Conservation (phyloP, 495 filamentous ascomycete species). For the Elasticomyces elasticus region DNA sequence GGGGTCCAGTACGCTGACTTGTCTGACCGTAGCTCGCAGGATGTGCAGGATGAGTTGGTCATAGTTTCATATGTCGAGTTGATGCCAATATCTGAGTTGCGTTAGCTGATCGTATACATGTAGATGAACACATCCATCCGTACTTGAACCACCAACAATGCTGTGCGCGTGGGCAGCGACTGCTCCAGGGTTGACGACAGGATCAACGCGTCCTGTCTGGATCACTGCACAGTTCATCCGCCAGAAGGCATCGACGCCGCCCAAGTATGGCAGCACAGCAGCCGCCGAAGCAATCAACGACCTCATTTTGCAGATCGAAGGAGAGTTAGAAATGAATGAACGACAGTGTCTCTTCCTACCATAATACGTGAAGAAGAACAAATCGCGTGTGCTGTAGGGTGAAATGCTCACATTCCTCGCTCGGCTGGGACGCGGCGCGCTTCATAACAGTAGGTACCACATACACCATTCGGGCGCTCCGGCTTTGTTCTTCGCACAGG, state of each 20-base stretch:
- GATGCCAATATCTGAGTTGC: slow-evolving; percentile 37
- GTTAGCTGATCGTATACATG: slow-evolving; percentile 2
- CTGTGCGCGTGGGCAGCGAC: slow-evolving; percentile 30
- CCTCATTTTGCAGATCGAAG: slow-evolving; percentile 1
- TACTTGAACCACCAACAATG: slow-evolving; percentile 31
- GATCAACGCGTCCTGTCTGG: slow-evolving; percentile 34
- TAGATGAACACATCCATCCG: neutral
- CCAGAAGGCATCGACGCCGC: slow-evolving; percentile 28
- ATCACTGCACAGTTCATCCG: slow-evolving; percentile 30
- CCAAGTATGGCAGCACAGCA: slow-evolving; percentile 5
- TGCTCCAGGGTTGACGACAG: slow-evolving; percentile 26
- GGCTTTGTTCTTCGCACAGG: no score
- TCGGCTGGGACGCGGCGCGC: neutral
- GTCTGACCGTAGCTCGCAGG: slow-evolving; percentile 54
- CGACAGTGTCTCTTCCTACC: neutral
- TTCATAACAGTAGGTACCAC: no score
- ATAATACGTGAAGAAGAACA: neutral
- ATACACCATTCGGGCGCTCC: no score
- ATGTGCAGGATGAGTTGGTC: slow-evolving; percentile 47
- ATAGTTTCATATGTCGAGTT: slow-evolving; percentile 42
- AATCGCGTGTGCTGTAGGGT: neutral
- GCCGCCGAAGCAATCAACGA: neutral
- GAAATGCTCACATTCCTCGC: neutral
- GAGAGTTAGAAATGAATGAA: neutral
- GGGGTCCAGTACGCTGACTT: slow-evolving; percentile 65